Percentiles rank a stretch among this genome's conserved stretches.
These are phyloP conservation scores for Chenopodium album DNA, from an alignment of 148 eudicot genomes.

Conservation along the genomic window DNA sequence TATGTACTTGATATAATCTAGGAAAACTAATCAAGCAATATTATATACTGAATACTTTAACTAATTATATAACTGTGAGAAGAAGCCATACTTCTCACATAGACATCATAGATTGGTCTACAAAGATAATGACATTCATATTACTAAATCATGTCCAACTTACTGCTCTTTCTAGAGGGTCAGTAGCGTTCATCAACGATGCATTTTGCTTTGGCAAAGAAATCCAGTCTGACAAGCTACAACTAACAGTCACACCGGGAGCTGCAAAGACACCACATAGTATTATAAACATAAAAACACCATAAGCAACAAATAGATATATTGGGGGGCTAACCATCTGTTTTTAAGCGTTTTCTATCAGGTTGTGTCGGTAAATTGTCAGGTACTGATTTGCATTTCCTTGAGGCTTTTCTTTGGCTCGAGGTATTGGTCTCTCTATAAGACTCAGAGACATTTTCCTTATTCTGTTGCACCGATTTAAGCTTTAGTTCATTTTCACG, in stretches of 20 bases:
- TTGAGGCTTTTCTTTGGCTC: conserved; percentile 28
- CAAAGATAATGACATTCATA: not conserved
- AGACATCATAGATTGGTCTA: not conserved
- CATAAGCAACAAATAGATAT: not conserved
- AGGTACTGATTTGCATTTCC: conserved; percentile 27
- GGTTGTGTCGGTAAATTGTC: conserved; percentile 34
- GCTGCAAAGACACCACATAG: conserved; percentile 32
- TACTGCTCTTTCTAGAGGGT: conserved; percentile 34
- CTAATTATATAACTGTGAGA: not conserved
- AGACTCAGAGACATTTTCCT: conserved; percentile 33
- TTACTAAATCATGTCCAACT: conserved; percentile 24
- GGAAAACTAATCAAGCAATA: not conserved
- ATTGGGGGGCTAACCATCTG: conserved; percentile 13
- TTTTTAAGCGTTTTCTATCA: conserved; percentile 46
- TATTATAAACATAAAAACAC: not conserved
- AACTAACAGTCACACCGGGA: conserved; percentile 26
- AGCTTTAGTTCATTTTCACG: conserved; percentile 64
- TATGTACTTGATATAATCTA: not conserved
- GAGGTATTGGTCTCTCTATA: conserved; percentile 28
- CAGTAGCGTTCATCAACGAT: conserved; percentile 17
- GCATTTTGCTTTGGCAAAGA: conserved; percentile 29
- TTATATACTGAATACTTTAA: not conserved
- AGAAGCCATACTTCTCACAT: not conserved
- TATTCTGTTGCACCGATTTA: conserved; percentile 39
- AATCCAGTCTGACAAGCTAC: conserved; percentile 32